These are phyloP conservation scores for Boechera divaricarpa DNA, from an alignment of 345 rosid species.

Conservation along the genomic window DNA sequence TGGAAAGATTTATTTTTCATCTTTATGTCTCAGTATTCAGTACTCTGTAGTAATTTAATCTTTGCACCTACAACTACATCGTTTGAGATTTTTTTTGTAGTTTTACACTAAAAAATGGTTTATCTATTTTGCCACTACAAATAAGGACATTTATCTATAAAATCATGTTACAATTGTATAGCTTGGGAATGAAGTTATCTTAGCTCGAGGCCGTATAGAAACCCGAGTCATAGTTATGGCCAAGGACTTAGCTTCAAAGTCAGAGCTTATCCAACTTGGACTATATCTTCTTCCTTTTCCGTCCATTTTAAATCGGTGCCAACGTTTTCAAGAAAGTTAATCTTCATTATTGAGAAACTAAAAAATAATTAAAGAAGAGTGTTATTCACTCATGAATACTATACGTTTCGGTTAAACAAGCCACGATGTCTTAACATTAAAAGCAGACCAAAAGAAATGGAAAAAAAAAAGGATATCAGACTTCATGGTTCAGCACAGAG, in stretches of 20 bases:
- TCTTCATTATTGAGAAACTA: slow-evolving; percentile 20
- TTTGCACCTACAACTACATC: neutral
- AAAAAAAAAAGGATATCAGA: neutral
- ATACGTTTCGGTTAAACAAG: slow-evolving; percentile 19
- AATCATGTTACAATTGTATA: slow-evolving; percentile 13
- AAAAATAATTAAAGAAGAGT: neutral
- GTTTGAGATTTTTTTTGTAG: neutral
- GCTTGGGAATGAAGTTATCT: slow-evolving; percentile 29
- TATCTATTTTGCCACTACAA: neutral
- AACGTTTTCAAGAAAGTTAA: slow-evolving; percentile 5
- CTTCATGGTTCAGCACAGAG: slow-evolving; percentile 24
- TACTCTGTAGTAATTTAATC: neutral
- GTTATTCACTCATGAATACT: neutral
- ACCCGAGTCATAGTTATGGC: slow-evolving; percentile 35
- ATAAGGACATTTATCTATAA: neutral
- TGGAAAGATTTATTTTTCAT: neutral
- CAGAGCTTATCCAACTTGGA: slow-evolving; percentile 27
- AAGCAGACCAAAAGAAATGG: slow-evolving; percentile 5
- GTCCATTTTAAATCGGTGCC: neutral
- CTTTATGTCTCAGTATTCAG: neutral
- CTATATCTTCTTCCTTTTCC: neutral
- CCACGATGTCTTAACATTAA: slow-evolving; percentile 2
- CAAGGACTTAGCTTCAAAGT: slow-evolving; percentile 22
- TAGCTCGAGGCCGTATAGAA: slow-evolving; percentile 38
- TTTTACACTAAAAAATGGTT: neutral